Evolutionary conservation across 129 eudicot species (phyloP), one percentile per base, ranked within the genome.

Genomic region (sunflower (Helianthus annuus)): DNA sequence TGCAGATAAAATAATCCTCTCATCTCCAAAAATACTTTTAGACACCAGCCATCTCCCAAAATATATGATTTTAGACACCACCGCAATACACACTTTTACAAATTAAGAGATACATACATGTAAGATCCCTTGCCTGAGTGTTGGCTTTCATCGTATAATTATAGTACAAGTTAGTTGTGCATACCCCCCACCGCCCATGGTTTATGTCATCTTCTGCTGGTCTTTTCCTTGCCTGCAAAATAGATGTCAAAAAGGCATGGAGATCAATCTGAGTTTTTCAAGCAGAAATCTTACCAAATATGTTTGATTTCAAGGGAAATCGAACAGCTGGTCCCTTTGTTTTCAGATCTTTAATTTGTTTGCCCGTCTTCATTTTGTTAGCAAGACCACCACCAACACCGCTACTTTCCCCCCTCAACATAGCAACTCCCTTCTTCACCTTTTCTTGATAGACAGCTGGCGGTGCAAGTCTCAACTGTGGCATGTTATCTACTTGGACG

Each of bases 381-480:
- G 22, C 22, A 19, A 19, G 22, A 19, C 22, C 22, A 19, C n/a
- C n/a, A n/a, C 22, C 22, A 19, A 19, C 22, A 19, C 22, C 22
- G 22, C 87, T 79, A 67, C 85, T 84, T 76, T 73, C 96, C 61
- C 85, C 85, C 16, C 71, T 32, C 58, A 79, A 75, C 69, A 63
- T 69, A 38, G 69, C 83, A 51, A 36, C 83, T 75, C 89, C 82
- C 78, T 87, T 90, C 85, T 87, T 93, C 76, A 94, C 89, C 79
- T 94, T 94, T 74, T 94, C 99, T 77, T 94, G 97, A 85, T 94
- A 94, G 45, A 90, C 89, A 29, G 97, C 89, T 6, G 99, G 99
- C 12, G 99, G 99, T 36, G 97, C 99, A 81, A 94, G 97, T 83
- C 91, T 84, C 87, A 94, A 64, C 38, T 79, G 94, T 19, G 93